phyloP scores from a whole-genome alignment of 2,329 filamentous ascomycete genomes.

The Fulvia fulva region DNA sequence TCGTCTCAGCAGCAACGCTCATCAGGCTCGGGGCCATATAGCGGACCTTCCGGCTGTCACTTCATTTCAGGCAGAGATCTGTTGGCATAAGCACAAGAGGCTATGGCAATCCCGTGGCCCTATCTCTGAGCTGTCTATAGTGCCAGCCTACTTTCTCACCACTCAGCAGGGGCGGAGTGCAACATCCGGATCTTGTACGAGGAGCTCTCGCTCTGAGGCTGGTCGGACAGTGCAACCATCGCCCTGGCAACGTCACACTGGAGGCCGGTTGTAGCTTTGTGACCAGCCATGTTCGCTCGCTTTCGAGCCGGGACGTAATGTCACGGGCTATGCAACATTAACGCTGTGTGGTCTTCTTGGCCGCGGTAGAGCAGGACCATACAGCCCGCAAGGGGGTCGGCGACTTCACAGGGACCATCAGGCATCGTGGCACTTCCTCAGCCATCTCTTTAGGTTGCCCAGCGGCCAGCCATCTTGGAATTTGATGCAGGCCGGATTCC shows the following conservation, averaged over 20 bases:
- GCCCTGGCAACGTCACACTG: too few species aligned
- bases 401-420: neutral
- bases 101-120: neutral
- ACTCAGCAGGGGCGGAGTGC: neutral
- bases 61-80: neutral
- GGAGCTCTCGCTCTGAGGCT: neutral
- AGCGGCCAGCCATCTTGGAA: neutral
- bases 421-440: neutral
- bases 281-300: too few species aligned
- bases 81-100: neutral
- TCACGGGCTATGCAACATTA: too few species aligned
- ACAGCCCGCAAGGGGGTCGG: too few species aligned
- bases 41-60: neutral
- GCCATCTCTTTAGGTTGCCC: neutral
- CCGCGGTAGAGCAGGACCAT: too few species aligned
- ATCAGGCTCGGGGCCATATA: neutral
- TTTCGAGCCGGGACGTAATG: too few species aligned
- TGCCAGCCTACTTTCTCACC: neutral
- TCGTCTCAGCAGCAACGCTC: neutral
- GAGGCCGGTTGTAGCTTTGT: too few species aligned
- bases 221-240: too few species aligned
- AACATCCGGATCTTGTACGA: neutral
- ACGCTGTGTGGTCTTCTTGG: too few species aligned
- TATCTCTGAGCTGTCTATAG: neutral
- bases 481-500: too few species aligned